A percentile compares a stretch with the other conserved stretches of the same genome.
These are phyloP conservation scores for Podila horticola DNA, from an alignment of 192 early-diverging fungal genomes.

Conservation along the genomic window DNA sequence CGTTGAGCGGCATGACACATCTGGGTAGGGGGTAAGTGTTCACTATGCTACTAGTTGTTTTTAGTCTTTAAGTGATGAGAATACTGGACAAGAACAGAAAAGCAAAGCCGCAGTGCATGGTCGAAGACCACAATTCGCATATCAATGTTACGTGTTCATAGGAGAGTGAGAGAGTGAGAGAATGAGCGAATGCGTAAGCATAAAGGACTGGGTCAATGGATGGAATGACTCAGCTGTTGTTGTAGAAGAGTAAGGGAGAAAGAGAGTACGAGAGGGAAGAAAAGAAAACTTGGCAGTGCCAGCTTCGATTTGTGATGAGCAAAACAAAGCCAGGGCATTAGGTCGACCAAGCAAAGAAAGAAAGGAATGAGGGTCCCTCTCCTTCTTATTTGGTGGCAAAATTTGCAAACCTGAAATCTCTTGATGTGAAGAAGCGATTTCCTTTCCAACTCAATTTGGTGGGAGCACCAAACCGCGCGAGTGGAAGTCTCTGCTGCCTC, in stretches of 20 bases:
- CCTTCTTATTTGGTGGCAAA: background rate
- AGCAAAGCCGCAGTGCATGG: too few relatives aligned
- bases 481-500: background rate
- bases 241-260: too few relatives aligned
- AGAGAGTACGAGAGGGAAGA: background rate
- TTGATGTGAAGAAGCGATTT: conserved; percentile 2
- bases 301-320: background rate
- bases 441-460: background rate
- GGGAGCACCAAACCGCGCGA: background rate
- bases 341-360: background rate
- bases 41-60: too few relatives aligned
- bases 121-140: too few relatives aligned
- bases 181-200: background rate
- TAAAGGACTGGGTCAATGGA: background rate
- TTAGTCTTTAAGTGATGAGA: too few relatives aligned
- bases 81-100: too few relatives aligned
- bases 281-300: conserved; percentile 1
- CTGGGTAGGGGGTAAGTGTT: too few relatives aligned
- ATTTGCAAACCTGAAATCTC: conserved; percentile 7
- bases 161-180: background rate
- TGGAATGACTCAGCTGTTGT: too few relatives aligned
- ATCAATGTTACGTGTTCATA: too few relatives aligned
- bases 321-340: background rate
- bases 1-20: too few relatives aligned
- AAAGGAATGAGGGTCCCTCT: background rate